Evolutionary conservation across 2,329 filamentous ascomycete species (phyloP), one percentile per base, ranked within the genome.

Genomic region (Metarhizium humberi): DNA sequence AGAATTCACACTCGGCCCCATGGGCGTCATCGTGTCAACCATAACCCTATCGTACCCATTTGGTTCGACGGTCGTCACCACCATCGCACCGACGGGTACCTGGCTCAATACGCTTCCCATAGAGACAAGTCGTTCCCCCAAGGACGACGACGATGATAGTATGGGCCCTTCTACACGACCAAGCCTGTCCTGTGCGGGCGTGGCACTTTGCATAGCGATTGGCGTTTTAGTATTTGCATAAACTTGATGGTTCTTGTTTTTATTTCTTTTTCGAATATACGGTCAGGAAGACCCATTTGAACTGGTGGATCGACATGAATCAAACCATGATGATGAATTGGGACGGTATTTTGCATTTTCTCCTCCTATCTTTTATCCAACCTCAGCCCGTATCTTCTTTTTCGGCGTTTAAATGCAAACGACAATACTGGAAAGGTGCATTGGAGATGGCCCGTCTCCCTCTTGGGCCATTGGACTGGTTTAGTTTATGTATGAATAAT

Each of bases 1-100:
- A 63, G 78, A 72, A 0, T 67, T 85, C 32, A 78, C 73, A 0
- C 73, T 80, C 42, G 77, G 73, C 1, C 73, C 78, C 2, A 63
- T 60, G 6, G 79, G 78, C n/a, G 67, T 82, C 11, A 66, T 67
- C 5, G 68, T 79, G 46, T 71, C 71, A 18, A 75, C 75, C 0
- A 67, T 78, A 57, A 80, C 70, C 4, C 61, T 79, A 29, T 59
- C 64, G 6, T 73, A 71, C 53, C 78, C 78, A 0, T 75, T 79
- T 57, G 76, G 72, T 2, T 68, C 72, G 4, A 75, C 71, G 1
- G 66, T 71, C 14, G 71, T 73, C 3, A 71, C 73, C 0, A 73
- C 71, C 6, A 70, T 79, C n/a, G 64, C 63, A 6, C 67, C 67
- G 11, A 63, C 66, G 14, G 63, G 57, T 48, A 69, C 64, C 38